phyloP scores from a whole-genome alignment of 1,284 basidiomycete genomes.

The Ganoderma multipileum region DNA sequence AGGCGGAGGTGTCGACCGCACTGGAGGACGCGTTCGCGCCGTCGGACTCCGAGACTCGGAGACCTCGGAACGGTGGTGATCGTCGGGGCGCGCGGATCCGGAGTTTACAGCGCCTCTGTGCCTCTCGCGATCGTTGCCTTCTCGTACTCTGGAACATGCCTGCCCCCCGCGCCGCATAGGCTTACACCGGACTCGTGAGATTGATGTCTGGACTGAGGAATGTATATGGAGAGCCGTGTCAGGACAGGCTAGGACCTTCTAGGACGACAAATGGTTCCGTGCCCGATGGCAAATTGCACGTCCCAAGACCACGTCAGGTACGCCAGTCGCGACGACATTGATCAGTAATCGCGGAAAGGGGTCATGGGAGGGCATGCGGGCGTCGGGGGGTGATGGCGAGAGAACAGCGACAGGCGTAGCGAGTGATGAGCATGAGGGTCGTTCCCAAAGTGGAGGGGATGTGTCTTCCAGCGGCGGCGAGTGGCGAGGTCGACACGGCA shows the following conservation, averaged over 20 bases:
- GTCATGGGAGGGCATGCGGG: constrained; percentile 16
- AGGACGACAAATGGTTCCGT: neutral
- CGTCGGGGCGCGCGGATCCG: too few species aligned
- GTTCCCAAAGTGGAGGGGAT: constrained; percentile 3
- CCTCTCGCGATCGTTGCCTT: neutral
- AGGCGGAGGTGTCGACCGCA: neutral
- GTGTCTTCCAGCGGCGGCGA: neutral
- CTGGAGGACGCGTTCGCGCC: too few species aligned
- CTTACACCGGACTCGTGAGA: neutral
- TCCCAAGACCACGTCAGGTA: constrained; percentile 7
- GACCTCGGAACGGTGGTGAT: too few species aligned
- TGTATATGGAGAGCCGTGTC: neutral
- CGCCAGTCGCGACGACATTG: neutral
- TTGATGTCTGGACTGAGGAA: neutral
- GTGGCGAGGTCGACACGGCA: neutral
- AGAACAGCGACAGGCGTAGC: constrained; percentile 20
- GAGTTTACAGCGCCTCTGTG: neutral
- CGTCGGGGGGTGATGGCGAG: constrained; percentile 22
- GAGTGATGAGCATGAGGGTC: constrained; percentile 17
- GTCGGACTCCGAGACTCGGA: too few species aligned
- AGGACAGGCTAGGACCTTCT: neutral
- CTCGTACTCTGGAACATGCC: neutral
- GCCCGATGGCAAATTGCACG: neutral
- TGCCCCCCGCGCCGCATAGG: neutral
- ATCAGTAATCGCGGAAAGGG: constrained; percentile 4